Evolutionary conservation across 2,329 filamentous ascomycete genomes (phyloP).

Genomic region (Hymenoscyphus linearis): DNA sequence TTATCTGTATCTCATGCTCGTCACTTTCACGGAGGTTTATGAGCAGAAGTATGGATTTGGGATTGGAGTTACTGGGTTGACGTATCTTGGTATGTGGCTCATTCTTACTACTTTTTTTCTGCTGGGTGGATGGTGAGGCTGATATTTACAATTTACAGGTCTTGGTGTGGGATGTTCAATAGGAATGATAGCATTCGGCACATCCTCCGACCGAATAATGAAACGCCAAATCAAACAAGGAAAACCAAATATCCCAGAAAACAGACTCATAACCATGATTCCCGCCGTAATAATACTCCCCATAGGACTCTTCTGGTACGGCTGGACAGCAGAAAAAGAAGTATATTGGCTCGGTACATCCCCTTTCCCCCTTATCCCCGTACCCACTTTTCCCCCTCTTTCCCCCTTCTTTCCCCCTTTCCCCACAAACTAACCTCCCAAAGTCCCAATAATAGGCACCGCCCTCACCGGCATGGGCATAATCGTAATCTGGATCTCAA

Average conservation of each 20-base stretch:
- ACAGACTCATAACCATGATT: not conserved
- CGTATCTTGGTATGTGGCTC: conserved; percentile 35
- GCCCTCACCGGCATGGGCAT: not conserved
- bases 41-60: conserved; percentile 36
- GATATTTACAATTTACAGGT: not conserved
- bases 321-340: not conserved
- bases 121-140: too few relatives aligned
- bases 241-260: not conserved
- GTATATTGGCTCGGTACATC: conserved; percentile 1
- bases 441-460: conserved; percentile 2
- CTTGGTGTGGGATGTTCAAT: not conserved
- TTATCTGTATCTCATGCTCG: conserved; percentile 45
- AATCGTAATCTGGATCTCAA: conserved; percentile 2
- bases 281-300: not conserved
- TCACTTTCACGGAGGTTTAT: conserved; percentile 45
- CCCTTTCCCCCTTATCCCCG: not conserved
- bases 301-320: not conserved
- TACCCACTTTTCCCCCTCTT: not conserved
- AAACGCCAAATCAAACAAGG: not conserved
- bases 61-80: conserved; percentile 35
- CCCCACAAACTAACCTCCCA: not conserved
- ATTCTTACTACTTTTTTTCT: too few relatives aligned
- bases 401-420: not conserved
- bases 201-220: not conserved
- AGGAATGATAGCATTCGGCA: not conserved